Evolutionary conservation across 768 basidiomycete species (phyloP), one percentile per base, ranked within the genome.

Genomic region (Lentinula guzmanii): DNA sequence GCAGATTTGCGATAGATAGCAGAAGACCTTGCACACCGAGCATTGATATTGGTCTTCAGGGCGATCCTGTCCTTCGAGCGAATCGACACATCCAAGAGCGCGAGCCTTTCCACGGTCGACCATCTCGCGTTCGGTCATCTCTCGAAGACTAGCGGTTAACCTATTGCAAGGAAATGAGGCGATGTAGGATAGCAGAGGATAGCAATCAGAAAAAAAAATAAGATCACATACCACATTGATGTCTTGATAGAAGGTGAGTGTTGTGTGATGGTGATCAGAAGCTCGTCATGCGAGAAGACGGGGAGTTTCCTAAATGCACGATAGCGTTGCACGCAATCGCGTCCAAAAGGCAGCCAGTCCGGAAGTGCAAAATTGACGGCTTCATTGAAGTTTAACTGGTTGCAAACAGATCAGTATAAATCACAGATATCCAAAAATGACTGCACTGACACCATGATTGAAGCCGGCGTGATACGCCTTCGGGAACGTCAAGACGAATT

Each of bases 381-480:
- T 77, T 98, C 97, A 72, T 98, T 98, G 79, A 98, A 95, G 76
- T 99, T 99, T 68, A 98, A 77, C 95, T 97, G 68, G 16, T 41
- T 8, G 16, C 7, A 39, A 66, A 69, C 62, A 59, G 54, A 56
- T 62, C 54, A 70, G 69, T 61, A 69, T 66, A 34, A 39, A 37
- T n/a, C 24, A 64, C 62, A 58, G 63, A 61, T 64, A 58, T 60
- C 16, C 11, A 55, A 16, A 18, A 63, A 39, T 24, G 34, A 55
- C 42, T 52, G 46, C 61, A 83, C 91, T 71, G 76, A 95, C 95
- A 57, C 95, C 96, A 72, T 98, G 97, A 71, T 98, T 98, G 79
- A 98, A 98, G 2, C 95, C 95, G 56, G 94, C 93, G 71, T 98
- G 95, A 75, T 97, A 99, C 9, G 95, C 95, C 75, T 96, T 95